Evolutionary conservation across 495 filamentous ascomycete genomes (phyloP).

Genomic region (Staphylotrichum longicolle): DNA sequence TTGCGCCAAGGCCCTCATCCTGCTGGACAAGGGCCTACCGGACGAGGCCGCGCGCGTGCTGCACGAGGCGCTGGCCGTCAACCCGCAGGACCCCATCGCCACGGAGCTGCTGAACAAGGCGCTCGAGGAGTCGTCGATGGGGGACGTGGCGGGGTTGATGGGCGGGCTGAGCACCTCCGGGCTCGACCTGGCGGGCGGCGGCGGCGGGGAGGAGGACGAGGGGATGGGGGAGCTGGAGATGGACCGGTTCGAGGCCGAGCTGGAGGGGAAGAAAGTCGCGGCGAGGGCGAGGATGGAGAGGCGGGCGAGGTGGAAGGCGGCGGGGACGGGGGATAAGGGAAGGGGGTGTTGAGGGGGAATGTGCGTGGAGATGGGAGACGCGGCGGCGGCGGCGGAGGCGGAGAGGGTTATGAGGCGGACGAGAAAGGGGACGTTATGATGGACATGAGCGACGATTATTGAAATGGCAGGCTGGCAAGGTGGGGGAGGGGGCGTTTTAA

Average conservation of each 20-base stretch:
- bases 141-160: constrained; percentile 25
- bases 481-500: neutral
- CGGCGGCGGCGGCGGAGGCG: neutral
- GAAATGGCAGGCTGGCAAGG: neutral
- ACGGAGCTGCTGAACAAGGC: constrained; percentile 73
- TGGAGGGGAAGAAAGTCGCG: constrained; percentile 30
- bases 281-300: constrained; percentile 28
- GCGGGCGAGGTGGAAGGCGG: constrained; percentile 9
- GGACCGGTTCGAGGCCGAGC: constrained; percentile 35
- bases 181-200: neutral
- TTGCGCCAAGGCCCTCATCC: constrained; percentile 69
- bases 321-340: constrained; percentile 28
- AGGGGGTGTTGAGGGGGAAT: constrained; percentile 22
- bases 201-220: constrained; percentile 26
- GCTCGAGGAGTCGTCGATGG: constrained; percentile 62
- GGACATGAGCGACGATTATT: constrained; percentile 32
- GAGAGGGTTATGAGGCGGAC: constrained; percentile 6
- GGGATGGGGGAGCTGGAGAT: constrained; percentile 25
- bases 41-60: constrained; percentile 65
- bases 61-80: constrained; percentile 71
- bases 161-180: constrained; percentile 5
- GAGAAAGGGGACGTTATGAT: constrained; percentile 21
- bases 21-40: constrained; percentile 63
- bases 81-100: constrained; percentile 68
- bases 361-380: constrained; percentile 2